A percentile compares a stretch with the other conserved stretches of the same genome.
phyloP scores from a whole-genome alignment of 2,329 filamentous ascomycete species.

The Ophiostoma piceae region DNA sequence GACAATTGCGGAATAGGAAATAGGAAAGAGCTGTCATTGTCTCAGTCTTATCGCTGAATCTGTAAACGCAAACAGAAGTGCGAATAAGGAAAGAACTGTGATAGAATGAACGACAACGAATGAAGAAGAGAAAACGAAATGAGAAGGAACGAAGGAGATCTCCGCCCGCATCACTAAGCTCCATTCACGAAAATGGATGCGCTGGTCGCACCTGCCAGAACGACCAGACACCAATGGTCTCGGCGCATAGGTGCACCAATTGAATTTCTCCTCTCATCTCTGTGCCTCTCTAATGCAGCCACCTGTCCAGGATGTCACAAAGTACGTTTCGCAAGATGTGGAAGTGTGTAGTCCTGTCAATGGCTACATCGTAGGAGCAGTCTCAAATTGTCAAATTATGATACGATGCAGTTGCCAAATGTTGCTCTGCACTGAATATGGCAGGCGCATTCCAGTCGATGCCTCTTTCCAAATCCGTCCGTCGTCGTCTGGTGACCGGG shows the following conservation, averaged over 20 bases:
- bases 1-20: not conserved
- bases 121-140: not conserved
- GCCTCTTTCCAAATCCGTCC: not conserved
- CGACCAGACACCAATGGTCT: conserved; percentile 3
- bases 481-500: not conserved
- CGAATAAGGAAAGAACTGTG: not conserved
- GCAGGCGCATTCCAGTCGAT: conserved; percentile 13
- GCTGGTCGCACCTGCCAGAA: conserved; percentile 13
- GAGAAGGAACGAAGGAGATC: not conserved
- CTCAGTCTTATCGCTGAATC: not conserved
- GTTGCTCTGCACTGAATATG: not conserved
- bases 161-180: conserved; percentile 1
- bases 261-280: not conserved
- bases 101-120: not conserved
- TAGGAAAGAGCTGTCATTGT: not conserved
- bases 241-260: conserved; percentile 6
- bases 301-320: too few species aligned
- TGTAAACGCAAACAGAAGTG: not conserved
- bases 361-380: too few species aligned
- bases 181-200: not conserved
- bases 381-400: too few species aligned
- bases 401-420: too few species aligned
- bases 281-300: not conserved
- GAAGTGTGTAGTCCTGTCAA: not conserved
- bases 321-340: not conserved